phyloP scores from a whole-genome alignment of 2,329 filamentous ascomycete genomes.

The Escovopsis sp. region DNA sequence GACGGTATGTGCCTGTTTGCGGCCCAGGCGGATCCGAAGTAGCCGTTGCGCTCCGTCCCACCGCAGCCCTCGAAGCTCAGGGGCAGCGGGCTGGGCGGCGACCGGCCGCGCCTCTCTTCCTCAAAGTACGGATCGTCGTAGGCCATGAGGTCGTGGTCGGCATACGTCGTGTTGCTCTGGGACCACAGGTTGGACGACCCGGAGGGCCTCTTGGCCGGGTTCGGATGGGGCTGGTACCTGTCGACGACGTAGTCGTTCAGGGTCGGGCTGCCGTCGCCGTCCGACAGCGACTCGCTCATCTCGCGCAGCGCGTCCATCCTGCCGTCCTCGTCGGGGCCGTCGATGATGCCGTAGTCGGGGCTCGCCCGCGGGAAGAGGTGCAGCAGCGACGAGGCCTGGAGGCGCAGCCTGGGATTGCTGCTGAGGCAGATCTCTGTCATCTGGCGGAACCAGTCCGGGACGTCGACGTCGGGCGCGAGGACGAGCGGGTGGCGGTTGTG shows the following conservation, averaged over 20 bases:
- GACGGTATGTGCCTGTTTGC: slow-evolving; percentile 24
- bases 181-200: slow-evolving; percentile 31
- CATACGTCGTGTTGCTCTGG: slow-evolving; percentile 23
- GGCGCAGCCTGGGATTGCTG: slow-evolving; percentile 54
- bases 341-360: slow-evolving; percentile 8
- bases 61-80: slow-evolving; percentile 25
- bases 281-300: slow-evolving; percentile 19
- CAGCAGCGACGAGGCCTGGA: slow-evolving; percentile 60
- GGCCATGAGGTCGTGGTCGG: slow-evolving; percentile 19
- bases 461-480: slow-evolving; percentile 40
- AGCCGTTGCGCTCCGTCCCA: slow-evolving; percentile 15
- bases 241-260: slow-evolving; percentile 25
- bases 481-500: slow-evolving; percentile 52
- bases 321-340: slow-evolving; percentile 2
- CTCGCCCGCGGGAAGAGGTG: slow-evolving; percentile 43
- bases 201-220: slow-evolving; percentile 24
- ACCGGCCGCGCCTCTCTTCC: slow-evolving; percentile 28
- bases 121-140: slow-evolving; percentile 32
- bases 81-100: slow-evolving; percentile 36
- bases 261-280: slow-evolving; percentile 24
- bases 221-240: slow-evolving; percentile 18
- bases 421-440: slow-evolving; percentile 67
- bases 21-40: slow-evolving; percentile 23
- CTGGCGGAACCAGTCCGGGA: slow-evolving; percentile 67
- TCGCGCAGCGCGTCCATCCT: no score